Base-by-base conservation (phyloP, 352 stramenopile species). In the Globisporangium sylvaticum region DNA sequence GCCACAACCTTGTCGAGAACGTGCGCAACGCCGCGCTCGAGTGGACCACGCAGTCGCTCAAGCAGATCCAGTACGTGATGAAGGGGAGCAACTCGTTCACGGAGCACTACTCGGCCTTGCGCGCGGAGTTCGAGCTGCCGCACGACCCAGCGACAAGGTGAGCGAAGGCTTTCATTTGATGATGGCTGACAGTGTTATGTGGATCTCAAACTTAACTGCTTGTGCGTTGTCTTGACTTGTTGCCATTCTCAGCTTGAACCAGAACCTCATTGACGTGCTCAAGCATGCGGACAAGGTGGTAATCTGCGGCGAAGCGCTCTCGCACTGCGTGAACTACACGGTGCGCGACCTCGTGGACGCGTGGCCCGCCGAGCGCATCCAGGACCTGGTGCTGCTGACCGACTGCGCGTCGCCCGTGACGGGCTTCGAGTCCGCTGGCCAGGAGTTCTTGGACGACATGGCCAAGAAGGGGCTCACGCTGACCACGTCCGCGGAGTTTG, bases 281-380 rank as follows among this genome's bases (percentile, higher is more conserved):
- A 88, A 88, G 75, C 78, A 80, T n/a, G 83, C 87, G 3, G 83
- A 91, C 73, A 83, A 85, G 59, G 84, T 99, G 2, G 67, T 97
- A 15, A 79, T 99, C 39, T 97, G 92, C 62, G 97, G 97, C 27
- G 94, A 99, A 75, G 96, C 97, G 7, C 79, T 97, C 66, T 98
- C 91, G 46, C 97, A 99, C 75, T 99, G 96, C 78, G 96, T 99
- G 32, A 99, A 99, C 75, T 98, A 98, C 79, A 98, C 96, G 0
- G 75, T 98, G 9, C 81, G 95, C 20, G 95, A 98, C 68, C 83
- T 99, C 46, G 79, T 97, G 0, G 73, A 84, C 24, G 70, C 87
- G 27, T 98, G 90, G 92, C 84, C 91, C 1, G 74, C 73, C 29
- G 76, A 92, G 9, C 77, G 92, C n/a, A 62, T 77, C 14, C 52